Base-by-base conservation (phyloP, 2,329 filamentous ascomycete species). In the Aspergillus ruber region DNA sequence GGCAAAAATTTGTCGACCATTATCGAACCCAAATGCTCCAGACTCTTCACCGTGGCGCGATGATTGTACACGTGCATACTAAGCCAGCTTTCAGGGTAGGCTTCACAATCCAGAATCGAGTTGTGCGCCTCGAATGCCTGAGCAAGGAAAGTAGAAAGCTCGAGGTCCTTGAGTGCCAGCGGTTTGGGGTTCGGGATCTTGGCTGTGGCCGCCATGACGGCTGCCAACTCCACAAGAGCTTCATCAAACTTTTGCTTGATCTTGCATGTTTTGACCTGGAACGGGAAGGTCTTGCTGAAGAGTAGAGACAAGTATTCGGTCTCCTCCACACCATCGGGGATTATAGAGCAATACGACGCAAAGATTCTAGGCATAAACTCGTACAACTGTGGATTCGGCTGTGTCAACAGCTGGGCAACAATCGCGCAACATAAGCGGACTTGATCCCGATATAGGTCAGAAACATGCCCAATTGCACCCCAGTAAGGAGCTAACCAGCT, bases 401-500 rank as follows among this genome's bases (percentile, higher is more conserved):
- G 80, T 36, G 86, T 81, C 48, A 90, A 79, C 64, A 97, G 88
- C 52, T 87, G 90, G 7, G 91, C 88, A 32, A 98, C 77, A 29
- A 98, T 86, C 1, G 91, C 94, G 69, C 90, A 95, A 68, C 91
- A 95, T 13, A 98, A 74, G 13, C 93, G 86, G 15, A 97, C 87
- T 70, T 97, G 93, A 18, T 95, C 89, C 54, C 85, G 86, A 82
- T 90, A 97, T 61, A 95, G 88, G 32, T 90, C 85, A 2, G 83
- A 90, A 8, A 91, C 81, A 23, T 83, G 75, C 3, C 81, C 78
- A 0, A 79, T 81, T 52, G 82, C 81, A 10, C 91, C 91, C 93
- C 93, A 98, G 67, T 97, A 90, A 3, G 91, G 90, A 10, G 85
- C 84, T 49, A 98, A 83, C 93, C 93, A 98, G 51, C 86, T 77